phyloP scores from a whole-genome alignment of 2,329 filamentous ascomycete genomes.

The Claviceps purpurea region DNA sequence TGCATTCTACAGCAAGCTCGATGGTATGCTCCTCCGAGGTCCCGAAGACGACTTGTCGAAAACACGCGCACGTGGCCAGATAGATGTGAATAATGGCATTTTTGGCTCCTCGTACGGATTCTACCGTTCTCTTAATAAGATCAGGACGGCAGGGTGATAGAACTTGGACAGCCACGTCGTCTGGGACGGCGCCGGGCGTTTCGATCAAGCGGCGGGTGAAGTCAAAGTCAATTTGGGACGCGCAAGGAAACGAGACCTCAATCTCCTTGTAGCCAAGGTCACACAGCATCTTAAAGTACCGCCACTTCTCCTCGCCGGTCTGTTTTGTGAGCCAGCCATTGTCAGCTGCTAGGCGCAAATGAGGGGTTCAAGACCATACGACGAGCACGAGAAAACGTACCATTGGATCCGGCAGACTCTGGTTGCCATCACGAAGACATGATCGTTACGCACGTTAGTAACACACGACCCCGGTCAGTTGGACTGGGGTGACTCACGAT shows the following conservation, averaged over 20 bases:
- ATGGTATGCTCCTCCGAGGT: slow-evolving; percentile 73
- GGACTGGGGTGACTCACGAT: slow-evolving; percentile 4
- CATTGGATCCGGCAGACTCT: slow-evolving; percentile 88
- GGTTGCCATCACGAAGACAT: slow-evolving; percentile 67
- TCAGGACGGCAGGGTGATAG: slow-evolving; percentile 86
- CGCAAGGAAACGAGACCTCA: slow-evolving; percentile 88
- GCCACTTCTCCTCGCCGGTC: slow-evolving; percentile 91
- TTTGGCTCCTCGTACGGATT: slow-evolving; percentile 77
- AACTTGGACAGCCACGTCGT: slow-evolving; percentile 86
- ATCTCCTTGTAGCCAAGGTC: slow-evolving; percentile 96
- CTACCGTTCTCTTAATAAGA: slow-evolving; percentile 78
- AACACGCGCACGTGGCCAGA: slow-evolving; percentile 90
- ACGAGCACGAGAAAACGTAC: slow-evolving; percentile 30
- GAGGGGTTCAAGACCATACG: neutral
- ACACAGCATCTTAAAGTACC: slow-evolving; percentile 87
- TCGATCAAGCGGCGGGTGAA: slow-evolving; percentile 81
- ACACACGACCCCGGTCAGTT: neutral
- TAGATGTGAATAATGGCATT: slow-evolving; percentile 94
- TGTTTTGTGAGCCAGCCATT: slow-evolving; percentile 20
- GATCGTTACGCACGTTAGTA: neutral
- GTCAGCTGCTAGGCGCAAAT: neutral
- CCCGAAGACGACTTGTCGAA: slow-evolving; percentile 80
- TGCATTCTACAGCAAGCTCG: slow-evolving; percentile 71
- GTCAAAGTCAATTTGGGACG: slow-evolving; percentile 90
- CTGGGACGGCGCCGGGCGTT: slow-evolving; percentile 68